Evolutionary conservation across 2,329 filamentous ascomycete species (phyloP).

Genomic region (Penicillium decumbens): DNA sequence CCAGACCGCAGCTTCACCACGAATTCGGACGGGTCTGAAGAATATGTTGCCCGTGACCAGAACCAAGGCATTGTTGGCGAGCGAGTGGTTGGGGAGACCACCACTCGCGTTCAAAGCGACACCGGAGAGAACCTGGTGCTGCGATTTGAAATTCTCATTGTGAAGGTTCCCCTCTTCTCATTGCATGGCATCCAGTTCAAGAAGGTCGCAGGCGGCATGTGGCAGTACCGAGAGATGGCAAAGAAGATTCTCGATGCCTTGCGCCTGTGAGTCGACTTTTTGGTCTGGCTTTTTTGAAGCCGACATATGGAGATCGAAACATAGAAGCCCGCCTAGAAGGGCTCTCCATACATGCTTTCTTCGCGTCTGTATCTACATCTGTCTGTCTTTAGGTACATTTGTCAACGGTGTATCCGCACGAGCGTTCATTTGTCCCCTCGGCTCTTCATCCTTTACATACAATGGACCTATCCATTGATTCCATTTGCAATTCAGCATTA

Average conservation of each 20-base stretch:
- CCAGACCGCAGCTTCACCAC: constrained; percentile 70
- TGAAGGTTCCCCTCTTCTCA: constrained; percentile 90
- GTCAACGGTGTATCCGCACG: constrained; percentile 26
- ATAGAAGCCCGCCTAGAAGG: constrained; percentile 10
- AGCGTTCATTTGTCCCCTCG: constrained; percentile 23
- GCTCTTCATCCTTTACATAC: constrained; percentile 17
- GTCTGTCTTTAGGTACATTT: constrained; percentile 16
- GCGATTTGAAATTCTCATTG: constrained; percentile 93
- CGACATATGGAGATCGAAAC: background rate
- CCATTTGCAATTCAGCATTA: constrained; percentile 11
- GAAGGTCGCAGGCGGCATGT: constrained; percentile 88
- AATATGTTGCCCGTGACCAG: constrained; percentile 55
- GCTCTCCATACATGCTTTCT: constrained; percentile 6
- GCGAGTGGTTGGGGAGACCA: constrained; percentile 75
- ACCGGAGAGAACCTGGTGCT: constrained; percentile 78
- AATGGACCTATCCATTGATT: background rate
- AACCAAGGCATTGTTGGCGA: constrained; percentile 49
- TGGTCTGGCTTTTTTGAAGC: background rate
- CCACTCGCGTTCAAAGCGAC: constrained; percentile 85
- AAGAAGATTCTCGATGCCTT: constrained; percentile 88
- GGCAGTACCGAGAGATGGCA: constrained; percentile 98
- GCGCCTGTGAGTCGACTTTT: constrained; percentile 55
- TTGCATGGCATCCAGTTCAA: constrained; percentile 98
- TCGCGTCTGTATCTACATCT: constrained; percentile 2
- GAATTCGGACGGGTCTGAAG: constrained; percentile 80